These are phyloP conservation scores for Penicillium sp. DNA, from an alignment of 2,329 filamentous ascomycete species.

Conservation along the genomic window DNA sequence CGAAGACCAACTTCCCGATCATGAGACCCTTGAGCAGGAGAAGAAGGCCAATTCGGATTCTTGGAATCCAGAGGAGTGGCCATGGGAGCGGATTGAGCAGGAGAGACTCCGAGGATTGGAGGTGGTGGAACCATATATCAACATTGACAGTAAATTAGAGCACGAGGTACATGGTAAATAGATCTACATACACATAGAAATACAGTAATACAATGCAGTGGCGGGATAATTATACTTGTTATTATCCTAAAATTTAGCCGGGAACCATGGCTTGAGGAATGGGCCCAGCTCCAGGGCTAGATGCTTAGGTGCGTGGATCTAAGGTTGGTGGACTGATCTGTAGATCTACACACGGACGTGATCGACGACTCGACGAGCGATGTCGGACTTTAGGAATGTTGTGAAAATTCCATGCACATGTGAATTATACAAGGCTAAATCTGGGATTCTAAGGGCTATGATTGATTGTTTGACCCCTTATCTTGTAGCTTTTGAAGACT, in stretches of 20 bases:
- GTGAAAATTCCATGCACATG: not conserved
- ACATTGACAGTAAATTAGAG: constrained; percentile 53
- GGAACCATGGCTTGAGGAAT: not conserved
- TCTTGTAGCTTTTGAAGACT: not conserved
- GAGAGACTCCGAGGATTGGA: constrained; percentile 57
- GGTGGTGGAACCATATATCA: constrained; percentile 56
- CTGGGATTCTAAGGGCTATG: not conserved
- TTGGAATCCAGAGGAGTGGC: constrained; percentile 51
- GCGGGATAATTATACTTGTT: not conserved
- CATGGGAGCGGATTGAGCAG: constrained; percentile 61
- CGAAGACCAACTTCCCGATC: constrained; percentile 29
- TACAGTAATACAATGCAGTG: not conserved
- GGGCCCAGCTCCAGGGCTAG: not conserved
- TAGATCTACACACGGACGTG: not conserved
- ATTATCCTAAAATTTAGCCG: not conserved
- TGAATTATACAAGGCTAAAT: not conserved
- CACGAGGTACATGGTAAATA: constrained; percentile 39
- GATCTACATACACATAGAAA: not conserved
- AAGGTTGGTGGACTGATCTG: not conserved
- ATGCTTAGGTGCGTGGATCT: not conserved
- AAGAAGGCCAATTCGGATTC: constrained; percentile 32
- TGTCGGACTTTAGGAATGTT: not conserved
- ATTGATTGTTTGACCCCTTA: not conserved
- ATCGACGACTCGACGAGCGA: constrained; percentile 1
- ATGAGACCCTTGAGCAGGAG: constrained; percentile 31